Percentiles rank a stretch among this genome's conserved stretches.
These are phyloP conservation scores for Camelina laxa DNA, from an alignment of 345 rosid genomes.

Conservation along the genomic window DNA sequence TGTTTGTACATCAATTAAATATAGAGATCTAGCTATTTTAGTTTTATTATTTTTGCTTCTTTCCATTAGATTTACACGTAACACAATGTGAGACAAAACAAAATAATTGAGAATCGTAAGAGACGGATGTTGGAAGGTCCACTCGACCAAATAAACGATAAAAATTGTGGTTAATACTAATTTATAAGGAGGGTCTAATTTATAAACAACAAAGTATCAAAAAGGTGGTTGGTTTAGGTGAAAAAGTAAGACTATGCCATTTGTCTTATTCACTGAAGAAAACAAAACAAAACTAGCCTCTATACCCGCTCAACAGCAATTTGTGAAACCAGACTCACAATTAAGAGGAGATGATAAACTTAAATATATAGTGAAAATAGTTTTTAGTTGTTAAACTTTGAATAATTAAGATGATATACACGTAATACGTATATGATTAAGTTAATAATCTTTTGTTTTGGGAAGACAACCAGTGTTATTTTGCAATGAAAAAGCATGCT, in stretches of 20 bases:
- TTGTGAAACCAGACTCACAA: not conserved
- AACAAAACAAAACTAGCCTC: slow-evolving; percentile 2
- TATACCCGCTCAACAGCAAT: slow-evolving; percentile 2
- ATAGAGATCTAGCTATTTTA: not conserved
- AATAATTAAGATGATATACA: not conserved
- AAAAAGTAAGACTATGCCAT: slow-evolving; percentile 8
- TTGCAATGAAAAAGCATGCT: slow-evolving; percentile 1
- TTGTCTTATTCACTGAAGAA: slow-evolving; percentile 34
- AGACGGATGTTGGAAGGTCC: slow-evolving; percentile 46
- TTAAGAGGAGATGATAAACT: not conserved
- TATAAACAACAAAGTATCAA: not conserved
- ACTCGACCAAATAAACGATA: slow-evolving; percentile 34
- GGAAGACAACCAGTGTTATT: no score
- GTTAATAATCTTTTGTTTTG: not conserved
- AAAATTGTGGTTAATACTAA: not conserved
- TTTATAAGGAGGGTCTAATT: not conserved
- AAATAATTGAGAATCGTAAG: slow-evolving; percentile 43
- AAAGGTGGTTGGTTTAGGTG: slow-evolving; percentile 36
- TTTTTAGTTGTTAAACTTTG: slow-evolving; percentile 3
- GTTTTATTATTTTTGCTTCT: not conserved
- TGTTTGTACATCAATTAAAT: slow-evolving; percentile 11
- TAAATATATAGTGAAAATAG: not conserved
- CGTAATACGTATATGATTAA: not conserved
- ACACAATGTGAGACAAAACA: slow-evolving; percentile 44
- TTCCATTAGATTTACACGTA: slow-evolving; percentile 36